These are phyloP conservation scores for Aspergillus chevalieri DNA, from an alignment of 2,329 filamentous ascomycete species.

Conservation along the genomic window DNA sequence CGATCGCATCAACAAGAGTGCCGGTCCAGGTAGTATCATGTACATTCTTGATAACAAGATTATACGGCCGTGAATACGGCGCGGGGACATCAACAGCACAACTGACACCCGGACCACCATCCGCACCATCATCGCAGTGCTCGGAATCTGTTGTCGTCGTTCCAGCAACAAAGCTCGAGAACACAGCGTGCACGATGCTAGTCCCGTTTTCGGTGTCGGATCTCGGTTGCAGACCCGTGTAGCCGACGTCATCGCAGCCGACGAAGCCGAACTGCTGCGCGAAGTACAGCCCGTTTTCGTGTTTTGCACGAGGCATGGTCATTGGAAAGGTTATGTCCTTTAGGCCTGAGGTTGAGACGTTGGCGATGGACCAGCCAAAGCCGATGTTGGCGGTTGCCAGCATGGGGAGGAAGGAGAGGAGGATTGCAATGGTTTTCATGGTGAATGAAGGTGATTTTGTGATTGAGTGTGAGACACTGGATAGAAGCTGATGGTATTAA, in stretches of 20 bases:
- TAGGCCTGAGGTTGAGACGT: conserved; percentile 8
- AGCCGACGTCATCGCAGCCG: conserved; percentile 17
- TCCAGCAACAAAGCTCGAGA: conserved; percentile 25
- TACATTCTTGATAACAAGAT: conserved; percentile 18
- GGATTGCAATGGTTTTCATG: background rate
- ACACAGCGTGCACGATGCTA: conserved; percentile 24
- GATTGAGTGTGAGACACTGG: no score
- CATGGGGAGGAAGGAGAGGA: conserved; percentile 2
- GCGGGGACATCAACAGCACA: conserved; percentile 18
- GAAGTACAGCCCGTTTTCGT: conserved; percentile 21
- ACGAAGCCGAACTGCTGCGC: conserved; percentile 23
- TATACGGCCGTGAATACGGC: conserved; percentile 15
- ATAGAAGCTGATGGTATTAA: no score
- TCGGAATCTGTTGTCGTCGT: conserved; percentile 13
- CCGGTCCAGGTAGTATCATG: conserved; percentile 22
- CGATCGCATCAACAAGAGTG: conserved; percentile 18
- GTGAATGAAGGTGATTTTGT: background rate
- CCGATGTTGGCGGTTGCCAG: conserved; percentile 10
- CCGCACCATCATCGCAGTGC: conserved; percentile 22
- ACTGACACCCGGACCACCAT: conserved; percentile 23
- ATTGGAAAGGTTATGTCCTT: conserved; percentile 20
- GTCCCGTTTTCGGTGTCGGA: conserved; percentile 6
- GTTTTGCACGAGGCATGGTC: conserved; percentile 13
- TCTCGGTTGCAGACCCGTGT: conserved; percentile 21
- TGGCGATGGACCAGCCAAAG: conserved; percentile 9